These are phyloP conservation scores for Infundibulicybe gibba DNA, from an alignment of 768 basidiomycete species.

Conservation along the genomic window DNA sequence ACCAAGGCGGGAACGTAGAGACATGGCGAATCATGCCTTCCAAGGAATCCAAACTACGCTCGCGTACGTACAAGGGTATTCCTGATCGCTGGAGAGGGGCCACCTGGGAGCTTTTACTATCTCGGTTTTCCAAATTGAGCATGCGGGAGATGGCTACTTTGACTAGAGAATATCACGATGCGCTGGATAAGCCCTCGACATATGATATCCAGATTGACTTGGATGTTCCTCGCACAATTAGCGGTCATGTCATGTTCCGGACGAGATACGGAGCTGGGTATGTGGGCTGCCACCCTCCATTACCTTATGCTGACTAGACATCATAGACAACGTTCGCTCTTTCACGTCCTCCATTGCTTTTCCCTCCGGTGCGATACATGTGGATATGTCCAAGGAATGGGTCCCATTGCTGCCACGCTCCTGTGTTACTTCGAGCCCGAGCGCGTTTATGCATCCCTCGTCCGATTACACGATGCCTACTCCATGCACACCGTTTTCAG, in stretches of 20 bases:
- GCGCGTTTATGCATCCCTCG: slow-evolving; percentile 78
- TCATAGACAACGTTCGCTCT: slow-evolving; percentile 85
- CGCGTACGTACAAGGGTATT: slow-evolving; percentile 90
- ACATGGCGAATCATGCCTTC: slow-evolving; percentile 65
- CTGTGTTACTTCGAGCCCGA: slow-evolving; percentile 93
- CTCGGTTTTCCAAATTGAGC: slow-evolving; percentile 42
- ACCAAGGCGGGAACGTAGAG: slow-evolving; percentile 73
- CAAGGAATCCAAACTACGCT: slow-evolving; percentile 67
- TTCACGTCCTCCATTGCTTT: slow-evolving; percentile 92
- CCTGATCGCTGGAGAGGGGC: slow-evolving; percentile 95
- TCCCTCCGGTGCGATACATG: slow-evolving; percentile 82
- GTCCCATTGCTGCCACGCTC: slow-evolving; percentile 91
- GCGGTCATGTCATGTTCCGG: slow-evolving; percentile 89
- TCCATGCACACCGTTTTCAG: slow-evolving; percentile 84
- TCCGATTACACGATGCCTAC: slow-evolving; percentile 88
- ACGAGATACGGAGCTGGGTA: slow-evolving; percentile 96
- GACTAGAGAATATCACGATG: slow-evolving; percentile 51
- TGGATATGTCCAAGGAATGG: slow-evolving; percentile 99
- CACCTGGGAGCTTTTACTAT: slow-evolving; percentile 85
- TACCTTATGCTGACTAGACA: slow-evolving; percentile 2
- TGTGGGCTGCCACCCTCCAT: slow-evolving; percentile 24
- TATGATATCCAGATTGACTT: slow-evolving; percentile 98
- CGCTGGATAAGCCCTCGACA: slow-evolving; percentile 73
- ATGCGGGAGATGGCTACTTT: slow-evolving; percentile 40
- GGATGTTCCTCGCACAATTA: slow-evolving; percentile 95